Base-by-base conservation (phyloP, 2,329 filamentous ascomycete species). In the Colletotrichum sp. region DNA sequence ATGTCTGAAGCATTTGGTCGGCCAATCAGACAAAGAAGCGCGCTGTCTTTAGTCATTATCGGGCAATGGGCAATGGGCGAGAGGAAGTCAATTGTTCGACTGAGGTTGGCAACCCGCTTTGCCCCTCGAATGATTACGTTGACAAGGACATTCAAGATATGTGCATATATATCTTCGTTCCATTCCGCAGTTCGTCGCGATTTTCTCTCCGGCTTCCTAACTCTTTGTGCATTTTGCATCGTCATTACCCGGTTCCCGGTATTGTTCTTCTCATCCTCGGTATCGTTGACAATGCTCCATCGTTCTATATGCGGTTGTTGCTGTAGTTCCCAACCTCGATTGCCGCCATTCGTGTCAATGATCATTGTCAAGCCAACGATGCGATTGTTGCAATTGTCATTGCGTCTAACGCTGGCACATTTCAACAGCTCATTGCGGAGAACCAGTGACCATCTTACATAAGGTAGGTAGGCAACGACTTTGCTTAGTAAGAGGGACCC, bases 11-110 rank as follows among this genome's bases (percentile, higher is more conserved):
- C 55, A 58, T 30, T 58, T 30, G 61, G 0, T n/a, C 16, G 32
- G 21, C 61, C 61, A 63, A 48, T 26, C 52, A 63, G 18, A 12
- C 13, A 63, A 21, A 18, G 32, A 52, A 36, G 55, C 32, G 24
- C 26, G 34, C 18, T 68, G 14, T 8, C 62, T 56, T 76, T 71
- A 75, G 74, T 76, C 74, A 71, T 62, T 58, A 14, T 24, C 71
- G 74, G 71, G 55, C 9, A 24, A 56, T 36, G 74, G 71, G 52
- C 8, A 21, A 48, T 26, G 65, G 18, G 62, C 71, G 71, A 62
- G 28, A 16, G 55, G 13, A 16, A 32, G 26, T 21, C 43, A 52
- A 21, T 13, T 52, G 43, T 52, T 52, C 4, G 38, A 48, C 4
- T 4, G 1, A 48, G 5, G 18, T 48, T 48, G 38, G 38, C 18